Conservation (phyloP, 768 basidiomycete species). For the Ramaria rubella region DNA sequence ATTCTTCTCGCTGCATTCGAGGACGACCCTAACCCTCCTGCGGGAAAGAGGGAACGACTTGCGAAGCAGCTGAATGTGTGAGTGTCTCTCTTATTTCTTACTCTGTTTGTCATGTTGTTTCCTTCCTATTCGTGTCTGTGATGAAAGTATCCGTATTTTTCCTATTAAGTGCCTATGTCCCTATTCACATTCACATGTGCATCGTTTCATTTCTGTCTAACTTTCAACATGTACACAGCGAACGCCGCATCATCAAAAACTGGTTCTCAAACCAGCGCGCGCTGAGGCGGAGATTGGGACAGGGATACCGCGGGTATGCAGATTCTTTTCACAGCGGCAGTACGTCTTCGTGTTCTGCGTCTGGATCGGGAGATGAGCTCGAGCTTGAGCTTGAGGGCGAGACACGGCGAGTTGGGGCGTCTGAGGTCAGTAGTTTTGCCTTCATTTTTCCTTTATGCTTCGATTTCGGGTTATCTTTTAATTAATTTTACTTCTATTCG, state of each 20-base stretch:
- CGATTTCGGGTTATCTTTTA: no score
- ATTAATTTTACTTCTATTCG: no score
- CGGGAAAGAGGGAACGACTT: background rate
- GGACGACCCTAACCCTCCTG: conserved; percentile 2
- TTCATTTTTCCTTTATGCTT: background rate
- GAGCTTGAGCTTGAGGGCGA: background rate
- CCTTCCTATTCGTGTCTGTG: no score
- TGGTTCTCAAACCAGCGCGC: conserved; percentile 11
- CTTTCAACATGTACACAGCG: background rate
- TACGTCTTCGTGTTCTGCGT: background rate
- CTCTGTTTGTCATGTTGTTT: background rate
- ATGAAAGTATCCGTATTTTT: no score
- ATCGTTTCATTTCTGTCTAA: no score
- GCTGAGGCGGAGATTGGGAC: background rate
- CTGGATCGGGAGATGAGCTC: conserved; percentile 5
- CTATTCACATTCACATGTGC: no score
- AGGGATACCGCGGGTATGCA: background rate
- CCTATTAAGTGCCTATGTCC: no score
- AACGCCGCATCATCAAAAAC: conserved; percentile 10
- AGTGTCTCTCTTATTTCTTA: background rate
- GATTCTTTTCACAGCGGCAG: background rate
- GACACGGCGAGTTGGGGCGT: background rate
- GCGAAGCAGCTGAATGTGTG: conserved; percentile 8
- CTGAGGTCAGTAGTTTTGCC: background rate
- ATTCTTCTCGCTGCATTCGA: conserved; percentile 6